phyloP scores from a whole-genome alignment of 208 protist genomes.

The Leishmania tarentolae region DNA sequence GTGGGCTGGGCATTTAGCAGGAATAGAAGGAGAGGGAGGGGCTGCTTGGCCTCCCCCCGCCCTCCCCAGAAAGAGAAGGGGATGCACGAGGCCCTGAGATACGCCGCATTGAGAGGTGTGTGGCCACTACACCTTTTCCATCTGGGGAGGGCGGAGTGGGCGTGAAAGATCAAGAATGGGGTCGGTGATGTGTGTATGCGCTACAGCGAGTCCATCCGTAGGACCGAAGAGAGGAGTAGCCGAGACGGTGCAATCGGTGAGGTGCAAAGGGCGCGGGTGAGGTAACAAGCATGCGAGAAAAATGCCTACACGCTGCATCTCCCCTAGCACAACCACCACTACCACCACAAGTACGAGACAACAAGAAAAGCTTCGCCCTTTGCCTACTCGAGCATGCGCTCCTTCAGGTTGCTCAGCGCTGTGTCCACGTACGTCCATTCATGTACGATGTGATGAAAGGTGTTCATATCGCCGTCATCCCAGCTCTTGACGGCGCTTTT shows the following conservation, averaged over 20 bases:
- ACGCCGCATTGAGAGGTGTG: not conserved
- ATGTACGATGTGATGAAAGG: slow-evolving; percentile 51
- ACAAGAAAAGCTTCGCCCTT: not conserved
- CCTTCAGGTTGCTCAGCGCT: slow-evolving; percentile 59
- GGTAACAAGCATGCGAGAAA: not conserved
- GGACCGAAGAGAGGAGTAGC: not conserved
- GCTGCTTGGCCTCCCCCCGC: not conserved
- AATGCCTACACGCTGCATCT: not conserved
- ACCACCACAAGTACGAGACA: slow-evolving; percentile 8
- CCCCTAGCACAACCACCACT: not conserved
- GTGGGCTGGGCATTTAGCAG: not conserved
- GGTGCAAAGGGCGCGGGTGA: not conserved
- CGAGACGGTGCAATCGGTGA: not conserved
- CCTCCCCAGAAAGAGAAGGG: not conserved
- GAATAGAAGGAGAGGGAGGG: not conserved
- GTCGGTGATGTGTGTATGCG: not conserved
- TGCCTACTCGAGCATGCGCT: slow-evolving; percentile 42
- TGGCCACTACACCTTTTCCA: not conserved
- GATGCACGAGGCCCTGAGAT: not conserved
- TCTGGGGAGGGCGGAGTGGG: not conserved
- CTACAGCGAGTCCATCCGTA: not conserved
- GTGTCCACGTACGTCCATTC: slow-evolving; percentile 88
- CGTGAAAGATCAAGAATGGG: not conserved
- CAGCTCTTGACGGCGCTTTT: slow-evolving; percentile 39
- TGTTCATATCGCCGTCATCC: slow-evolving; percentile 34